Base-by-base conservation (phyloP, 2,329 filamentous ascomycete genomes). In the Phialophora expanda region DNA sequence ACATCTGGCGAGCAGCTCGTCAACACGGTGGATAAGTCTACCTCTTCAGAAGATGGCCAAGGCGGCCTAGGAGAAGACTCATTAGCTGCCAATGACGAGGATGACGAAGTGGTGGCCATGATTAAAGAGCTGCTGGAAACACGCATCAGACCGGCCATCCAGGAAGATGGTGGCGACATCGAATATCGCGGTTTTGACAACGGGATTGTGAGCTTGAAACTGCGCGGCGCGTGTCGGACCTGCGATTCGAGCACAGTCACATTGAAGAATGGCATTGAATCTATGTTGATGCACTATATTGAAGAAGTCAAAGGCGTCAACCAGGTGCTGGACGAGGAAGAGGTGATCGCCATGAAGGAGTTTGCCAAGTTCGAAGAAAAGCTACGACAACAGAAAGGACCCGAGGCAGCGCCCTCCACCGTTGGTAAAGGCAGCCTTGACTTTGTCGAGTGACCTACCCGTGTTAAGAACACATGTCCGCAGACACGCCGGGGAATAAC, bases 121-220 rank as follows among this genome's bases (percentile, higher is more conserved):
- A 98, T 99, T 80, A 97, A 98, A 82, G 95, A 99, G 80, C 82
- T 99, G 34, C 84, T 99, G 41, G 95, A 99, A 79, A 99, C 95
- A 28, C 86, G 95, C 68, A 97, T 99, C 75, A 86, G 95, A 51
- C 95, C 95, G 0, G 91, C 94, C 0, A 99, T 99, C 69, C 95
- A 98, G 78, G 95, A 98, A 77, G 95, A 99, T 73, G 95, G 95
- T 56, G 95, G 95, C 54, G 95, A 99, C 77, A 98, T 99, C 74
- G 95, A 99, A 78, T 96, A 94, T 77, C 85, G 91, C 20, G 94
- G 94, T 0, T 98, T 98, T 74, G 86, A 93, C 71, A 86, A 92
- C 72, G 95, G 95, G 0, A 86, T 90, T 69, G 95, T 97, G n/a
- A 77, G 87, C 73, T 77, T 97, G 74, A 97, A 97, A 84, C 80